Conservation (phyloP, 1,139 yeast species). For the Saccharomycopsis hybrid region DNA sequence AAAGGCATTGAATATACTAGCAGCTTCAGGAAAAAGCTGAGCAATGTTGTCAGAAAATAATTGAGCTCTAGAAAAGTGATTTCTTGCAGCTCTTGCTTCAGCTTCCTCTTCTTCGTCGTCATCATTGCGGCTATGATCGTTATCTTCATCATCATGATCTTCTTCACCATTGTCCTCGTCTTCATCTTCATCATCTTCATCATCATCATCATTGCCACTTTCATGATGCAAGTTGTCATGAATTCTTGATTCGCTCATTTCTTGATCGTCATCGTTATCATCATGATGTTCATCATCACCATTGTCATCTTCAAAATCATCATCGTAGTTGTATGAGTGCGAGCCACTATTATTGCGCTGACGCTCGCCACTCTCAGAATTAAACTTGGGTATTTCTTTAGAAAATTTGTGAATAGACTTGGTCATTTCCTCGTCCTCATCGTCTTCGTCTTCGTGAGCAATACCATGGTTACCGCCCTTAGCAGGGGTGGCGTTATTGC, state of each 20-base stretch:
- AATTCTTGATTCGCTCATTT: constrained; percentile 7
- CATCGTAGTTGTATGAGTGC: too few relatives aligned
- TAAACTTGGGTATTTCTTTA: background rate
- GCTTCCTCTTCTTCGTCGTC: constrained; percentile 27
- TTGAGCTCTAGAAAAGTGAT: background rate
- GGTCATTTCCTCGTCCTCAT: constrained; percentile 18
- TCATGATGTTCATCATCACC: constrained; percentile 25
- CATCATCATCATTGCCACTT: background rate
- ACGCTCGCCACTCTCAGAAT: background rate
- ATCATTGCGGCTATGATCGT: constrained; percentile 21
- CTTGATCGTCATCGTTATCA: constrained; percentile 24
- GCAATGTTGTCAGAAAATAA: constrained; percentile 20
- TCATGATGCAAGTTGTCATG: background rate
- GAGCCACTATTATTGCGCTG: too few relatives aligned
- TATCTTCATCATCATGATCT: constrained; percentile 25
- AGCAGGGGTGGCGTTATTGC: background rate
- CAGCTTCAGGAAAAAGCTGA: constrained; percentile 32
- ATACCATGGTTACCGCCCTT: background rate
- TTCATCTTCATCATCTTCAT: constrained; percentile 1
- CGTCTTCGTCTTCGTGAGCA: constrained; percentile 21
- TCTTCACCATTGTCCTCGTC: constrained; percentile 24
- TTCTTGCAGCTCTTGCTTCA: constrained; percentile 22
- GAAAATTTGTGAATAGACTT: background rate
- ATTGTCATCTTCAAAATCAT: constrained; percentile 22
- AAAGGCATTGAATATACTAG: constrained; percentile 30